Evolutionary conservation across 108 stramenopile genomes (phyloP).

Genomic region (Hondaea fermentalgiana): DNA sequence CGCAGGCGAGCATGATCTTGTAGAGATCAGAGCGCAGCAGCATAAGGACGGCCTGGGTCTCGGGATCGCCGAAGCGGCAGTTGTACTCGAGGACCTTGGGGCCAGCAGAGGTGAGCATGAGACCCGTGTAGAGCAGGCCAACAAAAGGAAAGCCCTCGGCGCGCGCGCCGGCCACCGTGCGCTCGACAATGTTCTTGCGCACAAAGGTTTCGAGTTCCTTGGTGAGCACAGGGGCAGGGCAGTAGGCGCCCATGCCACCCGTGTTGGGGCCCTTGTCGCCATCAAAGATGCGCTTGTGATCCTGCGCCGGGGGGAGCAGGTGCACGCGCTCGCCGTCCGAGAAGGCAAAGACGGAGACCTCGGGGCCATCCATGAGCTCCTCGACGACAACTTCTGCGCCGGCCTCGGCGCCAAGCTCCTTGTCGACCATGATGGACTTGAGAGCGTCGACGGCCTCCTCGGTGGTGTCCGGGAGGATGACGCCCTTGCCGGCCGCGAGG

Average conservation of each 20-base stretch:
- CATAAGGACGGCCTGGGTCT: constrained; percentile 94
- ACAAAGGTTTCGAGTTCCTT: constrained; percentile 64
- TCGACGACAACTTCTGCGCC: constrained; percentile 95
- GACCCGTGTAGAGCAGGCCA: constrained; percentile 91
- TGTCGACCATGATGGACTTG: constrained; percentile 84
- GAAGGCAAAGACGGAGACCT: constrained; percentile 87
- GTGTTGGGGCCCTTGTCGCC: constrained; percentile 93
- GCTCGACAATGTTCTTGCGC: constrained; percentile 78
- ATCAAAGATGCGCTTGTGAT: constrained; percentile 96
- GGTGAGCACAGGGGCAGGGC: constrained; percentile 89
- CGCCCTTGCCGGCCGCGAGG: constrained; percentile 97
- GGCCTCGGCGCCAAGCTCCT: constrained; percentile 75
- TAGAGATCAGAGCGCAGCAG: constrained; percentile 75
- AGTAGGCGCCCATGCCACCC: constrained; percentile 98
- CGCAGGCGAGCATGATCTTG: constrained; percentile 83
- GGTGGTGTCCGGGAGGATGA: constrained; percentile 76
- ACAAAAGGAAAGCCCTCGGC: constrained; percentile 88
- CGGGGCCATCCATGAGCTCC: constrained; percentile 91
- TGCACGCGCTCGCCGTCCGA: constrained; percentile 87
- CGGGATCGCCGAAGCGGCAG: constrained; percentile 96
- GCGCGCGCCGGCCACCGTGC: constrained; percentile 85
- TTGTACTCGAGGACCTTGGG: constrained; percentile 93
- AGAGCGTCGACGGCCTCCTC: constrained; percentile 82
- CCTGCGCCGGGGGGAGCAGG: constrained; percentile 85
- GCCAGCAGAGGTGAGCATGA: constrained; percentile 62